phyloP scores from a whole-genome alignment of 306 rosid species.

The Cercis canadensis region DNA sequence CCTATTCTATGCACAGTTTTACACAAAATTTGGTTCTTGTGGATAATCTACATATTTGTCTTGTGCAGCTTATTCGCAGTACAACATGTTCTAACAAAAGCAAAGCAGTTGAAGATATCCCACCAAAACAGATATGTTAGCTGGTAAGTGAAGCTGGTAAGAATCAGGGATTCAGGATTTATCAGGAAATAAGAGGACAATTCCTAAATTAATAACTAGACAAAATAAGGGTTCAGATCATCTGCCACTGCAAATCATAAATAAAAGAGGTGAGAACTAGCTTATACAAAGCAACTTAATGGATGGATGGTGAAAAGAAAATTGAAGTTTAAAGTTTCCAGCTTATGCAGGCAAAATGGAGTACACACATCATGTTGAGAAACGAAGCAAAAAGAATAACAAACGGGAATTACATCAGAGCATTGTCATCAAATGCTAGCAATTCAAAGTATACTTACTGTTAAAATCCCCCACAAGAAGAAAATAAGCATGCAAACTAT shows the following conservation, averaged over 20 bases:
- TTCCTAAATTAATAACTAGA: background rate
- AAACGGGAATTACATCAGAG: conserved; percentile 10
- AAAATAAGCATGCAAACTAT: conserved; percentile 89
- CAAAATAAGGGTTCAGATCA: background rate
- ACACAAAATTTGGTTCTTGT: background rate
- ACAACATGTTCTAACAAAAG: conserved; percentile 1
- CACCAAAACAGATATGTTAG: conserved; percentile 25
- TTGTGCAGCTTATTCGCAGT: background rate
- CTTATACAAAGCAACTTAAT: conserved; percentile 10
- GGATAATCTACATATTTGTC: conserved; percentile 12
- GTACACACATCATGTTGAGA: conserved; percentile 24
- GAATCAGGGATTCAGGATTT: conserved; percentile 7
- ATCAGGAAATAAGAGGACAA: conserved; percentile 13
- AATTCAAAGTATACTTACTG: conserved; percentile 59
- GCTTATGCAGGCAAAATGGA: conserved; percentile 23
- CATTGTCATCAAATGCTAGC: conserved; percentile 33
- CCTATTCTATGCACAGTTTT: conserved; percentile 7
- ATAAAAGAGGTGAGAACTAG: conserved; percentile 10
- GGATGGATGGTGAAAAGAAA: conserved; percentile 24
- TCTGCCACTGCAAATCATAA: conserved; percentile 21
- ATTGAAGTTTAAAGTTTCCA: conserved; percentile 17
- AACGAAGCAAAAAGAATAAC: background rate
- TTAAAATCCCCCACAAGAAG: conserved; percentile 85
- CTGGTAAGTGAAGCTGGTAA: no score
- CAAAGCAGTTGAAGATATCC: conserved; percentile 21